Evolutionary conservation across 2,329 filamentous ascomycete genomes (phyloP).

Genomic region (Zopfia rhizophila): DNA sequence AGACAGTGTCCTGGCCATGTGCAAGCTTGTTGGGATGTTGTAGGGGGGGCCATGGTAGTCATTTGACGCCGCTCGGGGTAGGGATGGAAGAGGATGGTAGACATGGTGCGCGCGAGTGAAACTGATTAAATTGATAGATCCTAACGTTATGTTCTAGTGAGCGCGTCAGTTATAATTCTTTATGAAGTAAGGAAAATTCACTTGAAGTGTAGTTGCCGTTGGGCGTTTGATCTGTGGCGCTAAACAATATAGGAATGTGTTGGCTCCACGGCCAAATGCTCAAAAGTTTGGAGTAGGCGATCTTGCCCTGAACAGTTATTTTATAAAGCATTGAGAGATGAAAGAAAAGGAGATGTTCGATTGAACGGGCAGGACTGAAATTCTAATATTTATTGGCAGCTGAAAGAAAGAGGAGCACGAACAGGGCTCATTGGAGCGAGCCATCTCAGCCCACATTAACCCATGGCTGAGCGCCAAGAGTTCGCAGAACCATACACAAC

Average conservation of each 20-base stretch:
- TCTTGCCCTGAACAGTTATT: no score
- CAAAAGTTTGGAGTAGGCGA: no score
- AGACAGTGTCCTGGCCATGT: conserved; percentile 26
- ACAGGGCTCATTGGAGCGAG: neutral
- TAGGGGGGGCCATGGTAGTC: conserved; percentile 5
- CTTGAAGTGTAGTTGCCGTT: no score
- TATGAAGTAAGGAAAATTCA: no score
- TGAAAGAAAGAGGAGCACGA: conserved; percentile 5
- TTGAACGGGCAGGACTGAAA: neutral
- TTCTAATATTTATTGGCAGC: conserved; percentile 5
- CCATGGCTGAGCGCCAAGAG: neutral
- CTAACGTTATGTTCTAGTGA: no score
- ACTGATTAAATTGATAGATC: no score
- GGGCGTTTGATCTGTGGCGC: no score
- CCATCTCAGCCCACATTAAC: neutral
- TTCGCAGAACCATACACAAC: no score
- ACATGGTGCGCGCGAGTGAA: no score
- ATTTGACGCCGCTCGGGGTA: conserved; percentile 2
- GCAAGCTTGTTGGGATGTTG: conserved; percentile 15
- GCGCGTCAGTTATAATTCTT: no score
- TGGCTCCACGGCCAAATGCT: no score
- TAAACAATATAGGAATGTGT: no score
- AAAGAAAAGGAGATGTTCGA: neutral
- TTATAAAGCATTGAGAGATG: neutral
- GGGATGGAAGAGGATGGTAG: conserved; percentile 16